A percentile compares a stretch with the other conserved stretches of the same genome.
phyloP scores from a whole-genome alignment of 164 flowering plant species.

The Taxillus chinensis region DNA sequence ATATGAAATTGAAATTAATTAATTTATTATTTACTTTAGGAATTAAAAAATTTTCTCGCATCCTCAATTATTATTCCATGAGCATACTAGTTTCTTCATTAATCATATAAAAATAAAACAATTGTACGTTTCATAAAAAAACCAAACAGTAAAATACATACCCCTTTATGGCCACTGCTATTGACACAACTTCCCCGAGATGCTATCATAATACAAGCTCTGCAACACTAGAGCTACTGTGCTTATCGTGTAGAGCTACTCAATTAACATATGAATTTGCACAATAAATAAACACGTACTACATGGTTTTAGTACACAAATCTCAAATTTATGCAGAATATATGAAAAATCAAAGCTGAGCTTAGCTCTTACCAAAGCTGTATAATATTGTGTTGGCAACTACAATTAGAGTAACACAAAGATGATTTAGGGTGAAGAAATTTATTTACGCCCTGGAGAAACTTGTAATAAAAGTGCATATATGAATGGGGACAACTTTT shows the following conservation, averaged over 20 bases:
- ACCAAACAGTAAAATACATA: background rate
- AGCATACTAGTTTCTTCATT: too few species aligned
- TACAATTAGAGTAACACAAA: background rate
- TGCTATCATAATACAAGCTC: background rate
- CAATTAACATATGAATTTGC: background rate
- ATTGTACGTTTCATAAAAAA: background rate
- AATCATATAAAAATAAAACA: too few species aligned
- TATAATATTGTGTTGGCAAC: constrained; percentile 4
- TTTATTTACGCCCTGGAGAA: too few species aligned
- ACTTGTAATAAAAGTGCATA: too few species aligned
- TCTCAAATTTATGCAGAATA: too few species aligned
- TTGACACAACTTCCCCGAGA: background rate
- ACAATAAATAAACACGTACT: background rate
- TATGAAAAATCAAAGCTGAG: too few species aligned
- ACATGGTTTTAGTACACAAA: background rate
- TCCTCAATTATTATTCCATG: too few species aligned
- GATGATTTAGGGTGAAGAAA: too few species aligned
- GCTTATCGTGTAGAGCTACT: background rate
- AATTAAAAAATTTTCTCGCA: too few species aligned
- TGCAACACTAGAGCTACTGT: background rate
- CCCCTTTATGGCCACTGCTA: background rate
- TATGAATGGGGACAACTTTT: too few species aligned
- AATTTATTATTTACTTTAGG: too few species aligned
- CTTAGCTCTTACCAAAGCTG: background rate
- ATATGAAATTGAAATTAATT: too few species aligned